Base-by-base conservation (phyloP, 139 green algal species). In the Chlamydomonas sp. region DNA sequence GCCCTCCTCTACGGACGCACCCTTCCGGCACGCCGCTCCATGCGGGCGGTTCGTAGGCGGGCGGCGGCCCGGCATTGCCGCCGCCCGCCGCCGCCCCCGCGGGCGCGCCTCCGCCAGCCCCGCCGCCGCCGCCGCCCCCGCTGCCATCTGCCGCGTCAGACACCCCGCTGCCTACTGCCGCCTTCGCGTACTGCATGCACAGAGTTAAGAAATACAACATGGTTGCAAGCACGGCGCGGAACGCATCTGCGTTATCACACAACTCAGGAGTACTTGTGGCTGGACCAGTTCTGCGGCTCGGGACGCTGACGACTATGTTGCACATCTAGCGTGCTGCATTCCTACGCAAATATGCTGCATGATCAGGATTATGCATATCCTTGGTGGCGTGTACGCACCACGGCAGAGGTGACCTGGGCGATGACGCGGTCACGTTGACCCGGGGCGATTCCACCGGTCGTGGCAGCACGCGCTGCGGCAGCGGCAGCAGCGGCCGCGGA, bases 21-120 rank as follows among this genome's bases (percentile, higher is more conserved):
- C 92, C 92, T n/a, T 94, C 68, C 2, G 95, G 94, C 10, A 79
- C 57, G n/a, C 91, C 94, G n/a, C 76, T 88, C 95, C 95, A 97
- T 0, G 93, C 82, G 8, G 95, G 95, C 5, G 88, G 85, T 62
- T 90, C 87, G 66, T 96, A 97, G 0, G 85, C 63, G 7, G 83
- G 82, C 58, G 86, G 61, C 10, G 82, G 18, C 63, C 88, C 60
- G 12, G 64, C 31, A 1, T 61, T 10, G 5, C 31, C 59, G 2
- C 73, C 76, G 5, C 20, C 76, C 0, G 12, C 60, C 61, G 59
- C 20, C 62, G 63, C 84, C 31, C 63, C 71, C 10, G 1, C 17
- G 3, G 3, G n/a, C 6, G n/a, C 71, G 12, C n/a, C 5, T 20
- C 2, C 81, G 60, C 81, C 81, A 20, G 69, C 72, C 8, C 60